phyloP scores from a whole-genome alignment of 768 basidiomycete species.

The Fomitopsis pulvina region DNA sequence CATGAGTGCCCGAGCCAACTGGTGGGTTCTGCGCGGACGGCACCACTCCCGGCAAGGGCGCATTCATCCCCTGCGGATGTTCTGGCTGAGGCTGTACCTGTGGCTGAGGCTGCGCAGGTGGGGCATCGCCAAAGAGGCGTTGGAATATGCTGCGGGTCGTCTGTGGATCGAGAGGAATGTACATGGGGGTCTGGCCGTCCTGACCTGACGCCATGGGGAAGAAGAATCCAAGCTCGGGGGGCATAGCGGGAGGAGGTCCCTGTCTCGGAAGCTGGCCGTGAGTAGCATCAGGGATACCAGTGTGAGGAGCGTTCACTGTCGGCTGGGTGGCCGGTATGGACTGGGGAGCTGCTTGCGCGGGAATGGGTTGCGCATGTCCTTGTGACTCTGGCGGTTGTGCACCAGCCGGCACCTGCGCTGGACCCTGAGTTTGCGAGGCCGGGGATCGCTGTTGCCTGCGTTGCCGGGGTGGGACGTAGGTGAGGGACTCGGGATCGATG shows the following conservation, averaged over 20 bases:
- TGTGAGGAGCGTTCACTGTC: neutral
- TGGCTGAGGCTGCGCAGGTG: slow-evolving; percentile 7
- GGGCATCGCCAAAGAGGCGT: slow-evolving; percentile 7
- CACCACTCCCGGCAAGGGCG: neutral
- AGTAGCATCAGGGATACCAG: neutral
- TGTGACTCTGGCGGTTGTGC: slow-evolving; percentile 1
- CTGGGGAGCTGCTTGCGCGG: neutral
- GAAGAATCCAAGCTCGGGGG: neutral
- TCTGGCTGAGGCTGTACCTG: neutral
- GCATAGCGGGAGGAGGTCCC: neutral
- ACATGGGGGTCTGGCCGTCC: neutral
- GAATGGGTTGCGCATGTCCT: neutral
- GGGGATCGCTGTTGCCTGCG: slow-evolving; percentile 3
- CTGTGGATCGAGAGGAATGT: neutral
- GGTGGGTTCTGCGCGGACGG: neutral
- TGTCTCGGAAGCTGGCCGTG: neutral
- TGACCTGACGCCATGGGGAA: neutral
- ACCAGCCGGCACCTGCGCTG: slow-evolving; percentile 2
- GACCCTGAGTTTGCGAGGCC: neutral
- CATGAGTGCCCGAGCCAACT: neutral
- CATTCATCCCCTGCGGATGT: neutral
- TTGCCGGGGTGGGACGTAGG: slow-evolving; percentile 25
- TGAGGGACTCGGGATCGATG: slow-evolving; percentile 73
- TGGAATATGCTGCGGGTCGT: neutral
- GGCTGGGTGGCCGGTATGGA: neutral